Percentiles rank a stretch among this genome's conserved stretches.
These are phyloP conservation scores for Candida anutae DNA, from an alignment of 1,139 yeast genomes.

Conservation along the genomic window DNA sequence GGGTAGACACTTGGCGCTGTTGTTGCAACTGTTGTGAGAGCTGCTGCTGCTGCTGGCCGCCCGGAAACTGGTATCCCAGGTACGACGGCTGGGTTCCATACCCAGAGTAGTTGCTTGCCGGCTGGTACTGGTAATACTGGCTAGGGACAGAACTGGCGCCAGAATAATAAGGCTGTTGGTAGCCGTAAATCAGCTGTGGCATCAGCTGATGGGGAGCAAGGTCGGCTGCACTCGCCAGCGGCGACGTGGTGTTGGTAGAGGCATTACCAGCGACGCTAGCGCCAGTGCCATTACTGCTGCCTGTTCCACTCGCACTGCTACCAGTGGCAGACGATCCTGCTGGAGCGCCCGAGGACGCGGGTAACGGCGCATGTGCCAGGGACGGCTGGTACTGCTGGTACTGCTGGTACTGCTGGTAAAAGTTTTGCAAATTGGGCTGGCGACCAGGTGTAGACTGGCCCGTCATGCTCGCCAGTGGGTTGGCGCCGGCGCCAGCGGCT, in stretches of 20 bases:
- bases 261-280: no score
- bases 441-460: no score
- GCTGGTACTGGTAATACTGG: slow-evolving; percentile 15
- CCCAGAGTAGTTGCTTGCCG: slow-evolving; percentile 11
- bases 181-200: slow-evolving; percentile 9
- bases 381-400: slow-evolving; percentile 1
- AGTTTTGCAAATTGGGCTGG: no score
- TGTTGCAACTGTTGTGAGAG: slow-evolving; percentile 4
- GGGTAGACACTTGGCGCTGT: slow-evolving; percentile 4
- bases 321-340: no score
- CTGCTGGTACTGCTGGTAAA: slow-evolving; percentile 1
- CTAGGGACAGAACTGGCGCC: slow-evolving; percentile 8
- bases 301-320: no score
- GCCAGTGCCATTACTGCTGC: no score
- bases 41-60: slow-evolving; percentile 5
- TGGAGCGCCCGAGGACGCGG: slow-evolving; percentile 1
- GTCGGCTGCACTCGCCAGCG: no score
- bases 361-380: slow-evolving; percentile 1
- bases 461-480: no score
- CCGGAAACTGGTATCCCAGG: slow-evolving; percentile 10
- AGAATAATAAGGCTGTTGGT: slow-evolving; percentile 12
- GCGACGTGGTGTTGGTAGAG: no score
- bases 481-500: no score
- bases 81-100: slow-evolving; percentile 16
- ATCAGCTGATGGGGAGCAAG: slow-evolving; percentile 5